Conservation (phyloP, 495 filamentous ascomycete genomes). For the Aspergillus sclerotiicarbonarius region DNA sequence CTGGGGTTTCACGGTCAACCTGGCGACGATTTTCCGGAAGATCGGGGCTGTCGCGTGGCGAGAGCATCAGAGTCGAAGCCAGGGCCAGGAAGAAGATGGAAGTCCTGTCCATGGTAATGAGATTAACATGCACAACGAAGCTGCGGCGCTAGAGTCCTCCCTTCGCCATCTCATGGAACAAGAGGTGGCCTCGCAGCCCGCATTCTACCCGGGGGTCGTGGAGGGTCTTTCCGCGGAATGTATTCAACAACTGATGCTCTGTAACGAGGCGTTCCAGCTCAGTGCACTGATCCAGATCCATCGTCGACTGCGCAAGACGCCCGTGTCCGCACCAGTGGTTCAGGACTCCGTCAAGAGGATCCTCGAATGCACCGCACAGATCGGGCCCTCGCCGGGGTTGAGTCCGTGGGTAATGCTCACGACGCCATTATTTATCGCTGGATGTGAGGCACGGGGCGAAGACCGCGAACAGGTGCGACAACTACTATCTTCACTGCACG, state of each 20-base stretch:
- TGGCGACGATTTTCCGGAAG: constrained; percentile 42
- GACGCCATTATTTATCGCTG: constrained; percentile 47
- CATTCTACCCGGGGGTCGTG: constrained; percentile 42
- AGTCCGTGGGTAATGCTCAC: constrained; percentile 50
- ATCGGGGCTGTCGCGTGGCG: constrained; percentile 46
- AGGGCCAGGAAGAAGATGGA: background rate
- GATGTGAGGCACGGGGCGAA: constrained; percentile 41
- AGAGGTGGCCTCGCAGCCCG: constrained; percentile 28
- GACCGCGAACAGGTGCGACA: constrained; percentile 39
- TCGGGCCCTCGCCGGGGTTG: constrained; percentile 41
- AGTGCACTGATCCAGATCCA: constrained; percentile 48
- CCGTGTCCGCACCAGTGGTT: constrained; percentile 33
- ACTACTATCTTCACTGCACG: constrained; percentile 37
- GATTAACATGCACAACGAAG: constrained; percentile 27
- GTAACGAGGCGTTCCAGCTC: constrained; percentile 48
- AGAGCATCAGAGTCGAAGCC: constrained; percentile 21
- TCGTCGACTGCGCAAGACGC: constrained; percentile 36
- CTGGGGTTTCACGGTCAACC: constrained; percentile 45
- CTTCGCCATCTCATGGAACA: constrained; percentile 38
- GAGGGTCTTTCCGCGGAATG: constrained; percentile 35
- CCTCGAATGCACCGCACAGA: constrained; percentile 41
- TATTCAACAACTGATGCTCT: constrained; percentile 40
- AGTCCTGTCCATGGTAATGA: constrained; percentile 25
- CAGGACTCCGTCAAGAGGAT: constrained; percentile 43
- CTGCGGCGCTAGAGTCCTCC: constrained; percentile 33